Conservation (phyloP, 2,329 filamentous ascomycete genomes). For the Penicillium sp. region DNA sequence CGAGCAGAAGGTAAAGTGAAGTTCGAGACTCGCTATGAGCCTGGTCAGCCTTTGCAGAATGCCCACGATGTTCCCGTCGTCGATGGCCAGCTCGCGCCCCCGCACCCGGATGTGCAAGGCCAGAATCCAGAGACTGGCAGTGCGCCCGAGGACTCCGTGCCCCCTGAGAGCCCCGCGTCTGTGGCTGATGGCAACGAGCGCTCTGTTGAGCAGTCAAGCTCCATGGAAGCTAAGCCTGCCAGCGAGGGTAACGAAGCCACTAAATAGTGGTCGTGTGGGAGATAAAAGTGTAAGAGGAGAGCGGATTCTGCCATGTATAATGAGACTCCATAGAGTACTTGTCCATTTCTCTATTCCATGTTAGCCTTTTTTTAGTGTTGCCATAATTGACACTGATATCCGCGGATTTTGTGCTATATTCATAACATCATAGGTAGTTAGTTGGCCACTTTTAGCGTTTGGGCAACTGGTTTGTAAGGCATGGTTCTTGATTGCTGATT, state of each 20-base stretch:
- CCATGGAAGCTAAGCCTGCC: constrained; percentile 46
- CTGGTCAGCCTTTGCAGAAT: constrained; percentile 74
- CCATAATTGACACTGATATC: constrained; percentile 4
- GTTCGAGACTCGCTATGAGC: constrained; percentile 95
- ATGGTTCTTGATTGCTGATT: background rate
- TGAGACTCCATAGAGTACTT: constrained; percentile 18
- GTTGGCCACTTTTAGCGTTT: background rate
- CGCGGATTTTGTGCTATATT: background rate
- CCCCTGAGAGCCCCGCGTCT: constrained; percentile 42
- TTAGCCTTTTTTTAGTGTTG: constrained; percentile 9
- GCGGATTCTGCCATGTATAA: constrained; percentile 21
- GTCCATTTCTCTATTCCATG: constrained; percentile 7
- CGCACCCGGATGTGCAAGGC: constrained; percentile 59
- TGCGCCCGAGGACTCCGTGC: constrained; percentile 37
- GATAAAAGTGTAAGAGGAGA: constrained; percentile 2
- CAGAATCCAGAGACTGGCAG: constrained; percentile 57
- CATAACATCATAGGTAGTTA: background rate
- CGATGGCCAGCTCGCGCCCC: constrained; percentile 47
- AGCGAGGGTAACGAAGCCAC: constrained; percentile 51
- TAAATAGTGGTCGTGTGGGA: constrained; percentile 24
- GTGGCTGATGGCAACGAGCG: constrained; percentile 39
- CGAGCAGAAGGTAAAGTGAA: constrained; percentile 78
- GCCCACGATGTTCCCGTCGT: constrained; percentile 69
- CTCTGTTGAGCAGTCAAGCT: constrained; percentile 37
- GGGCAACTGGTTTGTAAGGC: background rate